phyloP scores from a whole-genome alignment of 2,329 filamentous ascomycete genomes.

The Epichloe aotearoae region DNA sequence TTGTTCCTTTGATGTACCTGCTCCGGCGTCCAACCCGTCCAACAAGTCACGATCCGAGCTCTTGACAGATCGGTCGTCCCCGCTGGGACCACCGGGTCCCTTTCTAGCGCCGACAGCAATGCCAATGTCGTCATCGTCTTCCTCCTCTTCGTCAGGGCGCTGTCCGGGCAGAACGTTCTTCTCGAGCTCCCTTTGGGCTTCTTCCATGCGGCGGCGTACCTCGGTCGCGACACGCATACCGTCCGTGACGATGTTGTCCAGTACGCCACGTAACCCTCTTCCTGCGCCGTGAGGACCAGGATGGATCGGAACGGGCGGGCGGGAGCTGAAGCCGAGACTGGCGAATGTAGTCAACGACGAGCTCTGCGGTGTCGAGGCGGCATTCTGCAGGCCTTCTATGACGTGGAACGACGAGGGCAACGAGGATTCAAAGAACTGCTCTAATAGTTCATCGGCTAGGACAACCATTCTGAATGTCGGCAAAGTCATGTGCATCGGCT shows the following conservation, averaged over 20 bases:
- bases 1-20: slow-evolving; percentile 31
- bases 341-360: slow-evolving; percentile 78
- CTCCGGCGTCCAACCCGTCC: slow-evolving; percentile 60
- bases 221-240: slow-evolving; percentile 93
- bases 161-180: slow-evolving; percentile 58
- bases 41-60: slow-evolving; percentile 58
- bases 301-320: slow-evolving; percentile 24
- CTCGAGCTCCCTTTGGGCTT: slow-evolving; percentile 84
- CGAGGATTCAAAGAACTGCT: slow-evolving; percentile 94
- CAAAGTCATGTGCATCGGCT: slow-evolving; percentile 87
- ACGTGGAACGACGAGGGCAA: slow-evolving; percentile 90
- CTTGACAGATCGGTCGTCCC: slow-evolving; percentile 48
- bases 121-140: slow-evolving; percentile 45
- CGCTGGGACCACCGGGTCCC: slow-evolving; percentile 23
- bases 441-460: slow-evolving; percentile 84
- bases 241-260: slow-evolving; percentile 96
- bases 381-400: slow-evolving; percentile 43
- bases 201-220: slow-evolving; percentile 84
- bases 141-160: slow-evolving; percentile 56
- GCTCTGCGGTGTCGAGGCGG: slow-evolving; percentile 17
- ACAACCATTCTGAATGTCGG: slow-evolving; percentile 99
- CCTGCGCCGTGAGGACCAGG: slow-evolving; percentile 32
- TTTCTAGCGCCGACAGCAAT: slow-evolving; percentile 28
- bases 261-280: slow-evolving; percentile 75
- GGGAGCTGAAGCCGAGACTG: slow-evolving; percentile 46